Evolutionary conservation across 148 eudicot genomes (phyloP).

Genomic region (Drosera capensis): DNA sequence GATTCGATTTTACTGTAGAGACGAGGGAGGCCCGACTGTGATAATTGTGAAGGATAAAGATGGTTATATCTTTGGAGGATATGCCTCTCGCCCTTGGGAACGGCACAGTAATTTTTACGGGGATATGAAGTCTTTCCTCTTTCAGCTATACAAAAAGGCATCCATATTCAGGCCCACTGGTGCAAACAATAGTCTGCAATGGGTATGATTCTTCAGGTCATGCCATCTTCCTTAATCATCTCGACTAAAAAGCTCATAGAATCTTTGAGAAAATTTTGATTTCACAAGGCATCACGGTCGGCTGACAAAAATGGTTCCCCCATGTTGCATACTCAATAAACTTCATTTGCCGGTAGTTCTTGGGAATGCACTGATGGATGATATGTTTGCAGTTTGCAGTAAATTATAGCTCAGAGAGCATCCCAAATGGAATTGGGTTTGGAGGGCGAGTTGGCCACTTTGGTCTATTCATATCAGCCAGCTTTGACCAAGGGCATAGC

Average conservation of each 20-base stretch:
- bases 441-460: slow-evolving; percentile 66
- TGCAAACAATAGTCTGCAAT: slow-evolving; percentile 75
- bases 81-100: slow-evolving; percentile 91
- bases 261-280: too few relatives aligned
- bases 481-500: slow-evolving; percentile 71
- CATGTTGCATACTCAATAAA: neutral
- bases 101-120: slow-evolving; percentile 85
- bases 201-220: slow-evolving; percentile 37
- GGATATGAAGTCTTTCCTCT: slow-evolving; percentile 76
- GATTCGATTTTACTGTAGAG: slow-evolving; percentile 35
- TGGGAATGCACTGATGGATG: too few relatives aligned
- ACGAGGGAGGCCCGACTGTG: slow-evolving; percentile 62
- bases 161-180: slow-evolving; percentile 73
- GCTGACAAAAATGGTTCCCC: neutral
- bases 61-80: slow-evolving; percentile 81
- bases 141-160: slow-evolving; percentile 72
- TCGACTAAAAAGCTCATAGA: too few relatives aligned
- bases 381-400: slow-evolving; percentile 52
- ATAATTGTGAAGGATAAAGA: slow-evolving; percentile 74
- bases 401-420: slow-evolving; percentile 62
- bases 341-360: too few relatives aligned
- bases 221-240: neutral
- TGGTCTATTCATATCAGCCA: slow-evolving; percentile 76
- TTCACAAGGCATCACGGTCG: too few relatives aligned
- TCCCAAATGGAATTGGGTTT: slow-evolving; percentile 90